Evolutionary conservation across 768 basidiomycete genomes (phyloP), one percentile per base, ranked within the genome.

Genomic region (Boletus patriciae): DNA sequence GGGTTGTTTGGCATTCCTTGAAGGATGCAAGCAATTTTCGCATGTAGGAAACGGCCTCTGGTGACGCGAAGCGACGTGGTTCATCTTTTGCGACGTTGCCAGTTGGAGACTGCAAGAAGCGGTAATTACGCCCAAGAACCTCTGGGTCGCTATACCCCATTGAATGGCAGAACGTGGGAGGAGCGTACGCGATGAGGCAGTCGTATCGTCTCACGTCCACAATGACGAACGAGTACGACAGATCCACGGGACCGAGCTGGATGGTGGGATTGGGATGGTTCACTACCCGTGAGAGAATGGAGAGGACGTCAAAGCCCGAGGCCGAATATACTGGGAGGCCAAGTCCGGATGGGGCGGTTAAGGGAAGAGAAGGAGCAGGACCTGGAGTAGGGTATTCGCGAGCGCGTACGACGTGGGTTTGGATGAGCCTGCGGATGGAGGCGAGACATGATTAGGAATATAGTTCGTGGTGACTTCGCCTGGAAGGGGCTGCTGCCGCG

Each of bases 181-280:
- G 90, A 54, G 92, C 94, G 64, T 97, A 98, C 6, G 98, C 86
- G 69, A 98, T 88, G 16, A 95, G 93, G 33, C 77, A 76, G 70
- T 99, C 97, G 60, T 83, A 82, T 53, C 89, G 77, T 6, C 89
- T 82, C 23, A 87, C 82, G 69, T 99, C 97, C 43, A 86, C 87
- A 40, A 99, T 90, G 64, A 91, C 81, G 72, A 98, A 99, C n/a
- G 88, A 84, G 69, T 92, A 95, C 6, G 89, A 88, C 57, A 94
- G 77, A 72, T 99, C 96, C 29, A 98, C 91, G 0, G 96, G 93
- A 16, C 97, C 96, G 18, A 98, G 81, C 11, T 78, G 73, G 42
- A 98, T 81, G 55, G 77, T 83, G 1, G 93, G 92, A 63, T 88
- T 81, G 1, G 84, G 84, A 7, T 95, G 82, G 16, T 78, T 81